Conservation (phyloP, 164 flowering plant species). For the Liriodendron chinense region DNA sequence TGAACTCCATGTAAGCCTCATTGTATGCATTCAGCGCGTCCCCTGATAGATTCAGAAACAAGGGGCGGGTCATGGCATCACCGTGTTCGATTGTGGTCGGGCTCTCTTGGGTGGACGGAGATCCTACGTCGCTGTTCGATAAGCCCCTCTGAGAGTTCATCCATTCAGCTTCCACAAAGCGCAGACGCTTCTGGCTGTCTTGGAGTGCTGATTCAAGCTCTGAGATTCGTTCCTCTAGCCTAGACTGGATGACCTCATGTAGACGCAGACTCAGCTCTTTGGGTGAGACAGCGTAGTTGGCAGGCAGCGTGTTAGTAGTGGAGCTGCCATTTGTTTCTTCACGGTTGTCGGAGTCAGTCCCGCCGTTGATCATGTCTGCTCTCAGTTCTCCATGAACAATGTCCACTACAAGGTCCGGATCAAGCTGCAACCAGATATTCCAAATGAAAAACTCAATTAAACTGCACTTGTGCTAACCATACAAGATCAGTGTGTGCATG, state of each 20-base stretch:
- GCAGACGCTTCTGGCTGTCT: slow-evolving; percentile 46
- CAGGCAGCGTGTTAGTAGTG: slow-evolving; percentile 31
- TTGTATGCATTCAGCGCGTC: slow-evolving; percentile 65
- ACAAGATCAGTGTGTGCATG: neutral
- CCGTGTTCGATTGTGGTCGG: slow-evolving; percentile 19
- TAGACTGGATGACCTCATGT: slow-evolving; percentile 69
- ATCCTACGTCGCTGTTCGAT: slow-evolving; percentile 26
- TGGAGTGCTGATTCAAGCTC: slow-evolving; percentile 76
- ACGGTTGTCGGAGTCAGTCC: slow-evolving; percentile 24
- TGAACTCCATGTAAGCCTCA: slow-evolving; percentile 52
- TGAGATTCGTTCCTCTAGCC: slow-evolving; percentile 64
- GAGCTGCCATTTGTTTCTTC: slow-evolving; percentile 32
- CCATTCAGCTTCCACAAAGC: slow-evolving; percentile 33
- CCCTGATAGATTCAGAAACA: slow-evolving; percentile 54
- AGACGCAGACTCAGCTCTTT: slow-evolving; percentile 71
- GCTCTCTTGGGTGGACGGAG: slow-evolving; percentile 27
- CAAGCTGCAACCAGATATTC: slow-evolving; percentile 41
- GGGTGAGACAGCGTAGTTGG: slow-evolving; percentile 67
- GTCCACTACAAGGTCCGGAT: slow-evolving; percentile 49
- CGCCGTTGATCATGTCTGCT: slow-evolving; percentile 31
- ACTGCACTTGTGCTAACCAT: neutral
- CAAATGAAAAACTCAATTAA: neutral
- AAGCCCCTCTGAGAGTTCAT: slow-evolving; percentile 21
- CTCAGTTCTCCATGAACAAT: slow-evolving; percentile 60
- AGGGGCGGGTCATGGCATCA: slow-evolving; percentile 25